phyloP scores from a whole-genome alignment of 805 yeast species.

The Suhomyces emberorum region DNA sequence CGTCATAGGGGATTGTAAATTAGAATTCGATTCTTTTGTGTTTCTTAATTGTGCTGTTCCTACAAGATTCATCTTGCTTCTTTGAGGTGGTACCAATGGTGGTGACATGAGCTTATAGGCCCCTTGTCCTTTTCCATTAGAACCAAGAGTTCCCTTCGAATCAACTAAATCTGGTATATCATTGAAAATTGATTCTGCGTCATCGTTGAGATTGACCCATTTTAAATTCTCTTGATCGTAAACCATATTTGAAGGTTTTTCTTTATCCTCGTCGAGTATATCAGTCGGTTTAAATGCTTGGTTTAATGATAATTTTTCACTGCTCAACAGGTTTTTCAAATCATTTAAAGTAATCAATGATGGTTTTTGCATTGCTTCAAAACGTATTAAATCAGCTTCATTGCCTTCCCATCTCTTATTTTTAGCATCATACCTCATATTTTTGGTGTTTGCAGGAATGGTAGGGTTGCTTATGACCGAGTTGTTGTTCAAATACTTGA shows the following conservation, averaged over 20 bases:
- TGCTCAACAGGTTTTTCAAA: constrained; percentile 9
- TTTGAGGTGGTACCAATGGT: constrained; percentile 4
- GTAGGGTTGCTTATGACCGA: constrained; percentile 10
- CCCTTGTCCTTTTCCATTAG: not conserved
- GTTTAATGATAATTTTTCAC: not conserved
- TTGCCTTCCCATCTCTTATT: constrained; percentile 63
- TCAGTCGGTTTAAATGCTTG: not conserved
- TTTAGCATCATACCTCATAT: constrained; percentile 53
- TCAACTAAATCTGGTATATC: constrained; percentile 46
- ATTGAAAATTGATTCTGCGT: constrained; percentile 43
- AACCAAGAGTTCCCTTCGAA: constrained; percentile 7
- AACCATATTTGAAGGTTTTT: constrained; percentile 46
- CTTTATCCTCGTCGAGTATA: constrained; percentile 1
- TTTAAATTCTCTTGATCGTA: constrained; percentile 55
- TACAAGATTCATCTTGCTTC: not conserved
- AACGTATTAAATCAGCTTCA: constrained; percentile 51
- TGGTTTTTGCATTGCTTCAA: constrained; percentile 43
- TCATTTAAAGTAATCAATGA: constrained; percentile 34
- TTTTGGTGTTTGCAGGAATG: constrained; percentile 17
- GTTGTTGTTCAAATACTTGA: constrained; percentile 25
- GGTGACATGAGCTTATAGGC: constrained; percentile 6
- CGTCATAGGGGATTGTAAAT: constrained; percentile 9
- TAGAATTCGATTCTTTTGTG: not conserved
- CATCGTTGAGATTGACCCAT: constrained; percentile 51
- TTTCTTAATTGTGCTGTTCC: not conserved